phyloP scores from a whole-genome alignment of 2,329 filamentous ascomycete genomes.

The Epichloe uncinata region DNA sequence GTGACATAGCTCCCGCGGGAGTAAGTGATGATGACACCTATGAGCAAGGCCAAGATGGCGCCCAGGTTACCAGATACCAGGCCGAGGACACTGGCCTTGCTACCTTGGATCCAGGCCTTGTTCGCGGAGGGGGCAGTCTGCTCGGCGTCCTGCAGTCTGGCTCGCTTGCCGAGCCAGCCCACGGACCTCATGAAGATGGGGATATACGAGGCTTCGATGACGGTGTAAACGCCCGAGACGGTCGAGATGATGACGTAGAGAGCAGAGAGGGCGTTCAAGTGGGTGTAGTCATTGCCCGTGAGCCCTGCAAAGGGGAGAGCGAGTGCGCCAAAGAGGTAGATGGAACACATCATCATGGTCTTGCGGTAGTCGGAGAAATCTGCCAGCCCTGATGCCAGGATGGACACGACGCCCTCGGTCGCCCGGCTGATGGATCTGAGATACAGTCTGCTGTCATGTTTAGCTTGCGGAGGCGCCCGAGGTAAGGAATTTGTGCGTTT shows the following conservation, averaged over 20 bases:
- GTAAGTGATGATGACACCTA: slow-evolving; percentile 11
- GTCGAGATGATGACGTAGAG: slow-evolving; percentile 8
- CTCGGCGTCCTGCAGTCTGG: slow-evolving; percentile 2
- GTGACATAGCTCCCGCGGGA: slow-evolving; percentile 7
- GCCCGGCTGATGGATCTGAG: slow-evolving; percentile 9
- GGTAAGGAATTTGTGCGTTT: too few relatives aligned
- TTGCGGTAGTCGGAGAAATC: slow-evolving; percentile 12
- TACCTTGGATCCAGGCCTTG: slow-evolving; percentile 8
- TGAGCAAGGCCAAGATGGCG: slow-evolving; percentile 9
- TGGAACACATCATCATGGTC: slow-evolving; percentile 11
- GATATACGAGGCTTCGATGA: slow-evolving; percentile 10
- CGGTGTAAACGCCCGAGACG: slow-evolving; percentile 9
- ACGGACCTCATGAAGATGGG: slow-evolving; percentile 12
- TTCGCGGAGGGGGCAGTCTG: neutral
- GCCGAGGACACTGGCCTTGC: slow-evolving; percentile 9
- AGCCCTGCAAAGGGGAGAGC: slow-evolving; percentile 10
- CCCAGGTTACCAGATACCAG: slow-evolving; percentile 9
- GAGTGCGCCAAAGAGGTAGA: slow-evolving; percentile 10
- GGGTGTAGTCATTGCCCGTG: slow-evolving; percentile 7
- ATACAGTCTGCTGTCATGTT: slow-evolving; percentile 6
- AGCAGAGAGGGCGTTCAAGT: slow-evolving; percentile 8
- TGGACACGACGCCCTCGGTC: slow-evolving; percentile 9
- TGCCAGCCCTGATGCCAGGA: slow-evolving; percentile 7
- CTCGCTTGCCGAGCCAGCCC: slow-evolving; percentile 4
- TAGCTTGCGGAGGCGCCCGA: neutral